Evolutionary conservation across 164 flowering plant genomes (phyloP).

Genomic region (Cinnamomum micranthum): DNA sequence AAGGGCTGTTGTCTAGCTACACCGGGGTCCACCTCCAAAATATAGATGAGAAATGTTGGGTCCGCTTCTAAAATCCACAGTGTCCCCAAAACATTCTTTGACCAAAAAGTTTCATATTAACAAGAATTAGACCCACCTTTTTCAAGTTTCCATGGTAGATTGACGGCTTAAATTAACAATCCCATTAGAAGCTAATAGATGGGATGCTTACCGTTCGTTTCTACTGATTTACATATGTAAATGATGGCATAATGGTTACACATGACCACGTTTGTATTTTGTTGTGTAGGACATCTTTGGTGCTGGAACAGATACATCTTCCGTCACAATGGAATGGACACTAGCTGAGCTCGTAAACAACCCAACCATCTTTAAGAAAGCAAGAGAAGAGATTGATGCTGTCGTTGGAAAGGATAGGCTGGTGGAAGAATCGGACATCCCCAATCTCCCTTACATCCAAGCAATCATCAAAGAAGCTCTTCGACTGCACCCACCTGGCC

Average conservation of each 20-base stretch:
- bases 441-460: slow-evolving; percentile 13
- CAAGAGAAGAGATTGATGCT: slow-evolving; percentile 6
- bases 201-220: too few species aligned
- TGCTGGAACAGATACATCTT: slow-evolving; percentile 8
- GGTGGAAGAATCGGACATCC: slow-evolving; percentile 13
- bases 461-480: slow-evolving; percentile 5
- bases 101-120: too few species aligned
- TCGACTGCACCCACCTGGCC: slow-evolving; percentile 5
- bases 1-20: too few species aligned
- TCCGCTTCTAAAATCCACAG: too few species aligned
- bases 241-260: background rate
- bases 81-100: too few species aligned
- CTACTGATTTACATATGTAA: too few species aligned
- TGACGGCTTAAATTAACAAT: background rate
- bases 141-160: too few species aligned
- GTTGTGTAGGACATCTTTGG: slow-evolving; percentile 8
- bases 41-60: too few species aligned
- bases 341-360: slow-evolving; percentile 12
- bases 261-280: too few species aligned
- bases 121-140: too few species aligned
- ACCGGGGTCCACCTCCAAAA: too few species aligned
- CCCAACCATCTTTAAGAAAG: background rate
- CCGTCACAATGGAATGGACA: slow-evolving; percentile 10
- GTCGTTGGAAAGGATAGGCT: slow-evolving; percentile 3
- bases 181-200: background rate